Base-by-base conservation (phyloP, 2,329 filamentous ascomycete genomes). In the Aspergillus amoenus region DNA sequence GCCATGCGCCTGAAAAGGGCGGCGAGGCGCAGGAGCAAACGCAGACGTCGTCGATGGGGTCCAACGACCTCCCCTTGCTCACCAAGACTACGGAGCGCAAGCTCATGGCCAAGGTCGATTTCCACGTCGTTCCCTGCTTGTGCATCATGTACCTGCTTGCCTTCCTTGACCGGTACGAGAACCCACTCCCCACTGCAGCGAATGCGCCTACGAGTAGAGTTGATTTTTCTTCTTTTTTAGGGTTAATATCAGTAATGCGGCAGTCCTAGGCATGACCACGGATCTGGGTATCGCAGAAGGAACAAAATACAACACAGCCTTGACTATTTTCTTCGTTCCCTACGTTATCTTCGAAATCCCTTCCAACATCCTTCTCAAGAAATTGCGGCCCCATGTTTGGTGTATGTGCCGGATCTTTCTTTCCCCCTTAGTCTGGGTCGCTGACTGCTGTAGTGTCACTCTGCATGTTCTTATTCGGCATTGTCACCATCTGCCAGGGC, bases 381-480 rank as follows among this genome's bases (percentile, higher is more conserved):
- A 75, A 58, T 77, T 88, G 54, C 83, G 80, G 61, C 88, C 88
- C 1, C 82, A 87, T 60, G 76, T 89, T 47, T 91, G 88, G 90
- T 80, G 76, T 78, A 70, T 52, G 75, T 70, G 32, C 44, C 17
- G 15, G 22, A 41, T n/a, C 5, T 21, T 34, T 11, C 22, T 37
- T 6, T 52, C 53, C 37, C 12, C 15, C 40, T 32, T 30, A 9
- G 32, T 40, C 7, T 15, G n/a, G 15, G 22, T 24, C 21, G 17
- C 27, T 50, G 22, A 51, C 53, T 24, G 41, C 48, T 11, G 9
- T 18, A 79, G 76, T 96, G 22, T 86, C 88, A 4, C 70, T 85
- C 52, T 96, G 93, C 77, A 96, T 96, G 88, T 89, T 93, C 62
- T 77, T 85, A 57, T 97, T 96, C 64, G 90, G 91, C 9, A 77